These are phyloP conservation scores for Arachnopeziza araneosa DNA, from an alignment of 2,329 filamentous ascomycete species.

Conservation along the genomic window DNA sequence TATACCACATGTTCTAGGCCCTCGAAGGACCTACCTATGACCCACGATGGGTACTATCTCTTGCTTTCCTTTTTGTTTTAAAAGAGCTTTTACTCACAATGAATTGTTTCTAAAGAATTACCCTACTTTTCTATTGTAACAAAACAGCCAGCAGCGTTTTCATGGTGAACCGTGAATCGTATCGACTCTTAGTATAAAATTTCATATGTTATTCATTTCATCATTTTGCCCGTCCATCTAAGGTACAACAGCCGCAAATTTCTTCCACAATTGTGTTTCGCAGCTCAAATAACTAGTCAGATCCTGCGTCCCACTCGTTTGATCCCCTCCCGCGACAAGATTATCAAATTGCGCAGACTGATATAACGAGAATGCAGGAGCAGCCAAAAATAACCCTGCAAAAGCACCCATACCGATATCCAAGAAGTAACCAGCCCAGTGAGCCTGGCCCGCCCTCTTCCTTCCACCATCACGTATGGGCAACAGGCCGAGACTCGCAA, in stretches of 20 bases:
- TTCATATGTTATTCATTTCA: too few relatives aligned
- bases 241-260: conserved; percentile 2
- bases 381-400: conserved; percentile 3
- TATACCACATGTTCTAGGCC: too few relatives aligned
- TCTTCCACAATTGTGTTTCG: background rate
- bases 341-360: background rate
- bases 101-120: too few relatives aligned
- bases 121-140: too few relatives aligned
- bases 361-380: conserved; percentile 2
- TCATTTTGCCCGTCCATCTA: background rate
- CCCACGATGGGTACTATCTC: too few relatives aligned
- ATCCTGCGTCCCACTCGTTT: background rate
- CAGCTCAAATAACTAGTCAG: background rate
- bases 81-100: too few relatives aligned
- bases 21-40: too few relatives aligned
- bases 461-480: conserved; percentile 4
- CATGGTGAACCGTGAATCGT: too few relatives aligned
- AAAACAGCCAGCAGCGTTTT: too few relatives aligned
- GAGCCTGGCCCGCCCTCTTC: conserved; percentile 1
- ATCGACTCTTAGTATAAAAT: too few relatives aligned
- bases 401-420: conserved; percentile 6
- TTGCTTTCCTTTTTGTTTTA: too few relatives aligned
- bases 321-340: background rate
- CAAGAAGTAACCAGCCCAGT: conserved; percentile 4
- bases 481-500: background rate